Base-by-base conservation (phyloP, 208 protist genomes). In the Acanthamoeba healyi region DNA sequence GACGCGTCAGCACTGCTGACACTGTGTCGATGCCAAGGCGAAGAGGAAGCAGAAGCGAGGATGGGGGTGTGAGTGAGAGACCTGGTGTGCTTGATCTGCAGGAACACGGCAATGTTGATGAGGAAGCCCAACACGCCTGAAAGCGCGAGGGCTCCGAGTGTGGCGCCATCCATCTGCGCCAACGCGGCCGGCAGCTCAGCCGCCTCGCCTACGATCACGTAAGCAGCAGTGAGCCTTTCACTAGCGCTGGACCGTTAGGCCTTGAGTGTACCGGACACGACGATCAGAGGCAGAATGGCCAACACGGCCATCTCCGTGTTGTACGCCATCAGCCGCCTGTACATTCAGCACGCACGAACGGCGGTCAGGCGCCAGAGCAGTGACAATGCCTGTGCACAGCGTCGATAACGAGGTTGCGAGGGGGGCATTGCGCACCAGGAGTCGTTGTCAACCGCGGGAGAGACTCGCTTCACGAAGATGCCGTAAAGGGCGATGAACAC, bases 41-140 rank as follows among this genome's bases (percentile, higher is more conserved):
- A 14, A 32, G 29, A 81, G 51, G 94, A 82, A 22, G 93, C 94
- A 34, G 86, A 82, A 26, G 94, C 94, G 51, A 82, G 84, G 6
- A 22, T 40, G 65, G 94, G 17, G 49, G 65, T 84, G 74, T 84
- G 10, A 7, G 74, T 84, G 26, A 84, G 38, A 32, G 74, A 36
- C 15, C 79, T 92, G 3, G 95, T 96, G 86, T 88, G 74, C 46
- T 96, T 96, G 91, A 96, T 96, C 72, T 96, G 90, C 19, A 96
- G 46, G 38, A 84, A 94, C 42, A 61, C 72, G 65, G 95, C 92
- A 82, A 96, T 93, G 94, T 96, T 96, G 61, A 96, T 96, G 1
- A 96, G n/a, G 82, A 94, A 96, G 17, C 95, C 95, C 26, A 96
- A 79, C 24, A 96, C 44, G 15, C 93, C 95, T 17, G 95, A 74